Conservation (phyloP, 139 green algal species). For the Chlorella sp. region DNA sequence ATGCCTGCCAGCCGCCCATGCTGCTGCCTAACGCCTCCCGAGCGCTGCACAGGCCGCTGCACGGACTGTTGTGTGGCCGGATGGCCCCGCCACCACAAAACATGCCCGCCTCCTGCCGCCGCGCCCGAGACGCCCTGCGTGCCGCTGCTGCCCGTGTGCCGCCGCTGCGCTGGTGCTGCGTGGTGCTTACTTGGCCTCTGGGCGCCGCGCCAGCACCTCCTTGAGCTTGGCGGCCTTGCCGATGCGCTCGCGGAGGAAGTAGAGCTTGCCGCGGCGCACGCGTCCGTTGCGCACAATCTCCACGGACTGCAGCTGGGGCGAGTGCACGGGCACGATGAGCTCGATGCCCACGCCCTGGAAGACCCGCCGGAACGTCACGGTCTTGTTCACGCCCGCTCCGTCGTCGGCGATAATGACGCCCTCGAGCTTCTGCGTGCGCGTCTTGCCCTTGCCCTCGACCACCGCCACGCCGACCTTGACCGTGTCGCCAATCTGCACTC, state of each 20-base stretch:
- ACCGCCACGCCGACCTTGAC: constrained; percentile 40
- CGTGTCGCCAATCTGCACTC: constrained; percentile 33
- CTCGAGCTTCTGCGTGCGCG: constrained; percentile 39
- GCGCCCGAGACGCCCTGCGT: too few species aligned
- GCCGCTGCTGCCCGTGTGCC: too few species aligned
- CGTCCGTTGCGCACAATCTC: constrained; percentile 37
- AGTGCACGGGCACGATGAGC: constrained; percentile 40
- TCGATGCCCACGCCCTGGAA: constrained; percentile 54
- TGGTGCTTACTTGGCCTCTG: constrained; percentile 1
- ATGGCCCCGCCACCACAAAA: too few species aligned
- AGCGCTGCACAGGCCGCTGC: too few species aligned
- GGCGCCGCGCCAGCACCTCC: constrained; percentile 19
- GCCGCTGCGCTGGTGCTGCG: too few species aligned
- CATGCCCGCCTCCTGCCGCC: too few species aligned
- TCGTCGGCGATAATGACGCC: constrained; percentile 45
- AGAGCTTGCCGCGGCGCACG: constrained; percentile 56
- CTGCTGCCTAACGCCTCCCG: too few species aligned
- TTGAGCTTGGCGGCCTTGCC: constrained; percentile 52
- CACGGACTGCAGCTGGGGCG: constrained; percentile 28
- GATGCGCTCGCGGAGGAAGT: constrained; percentile 49
- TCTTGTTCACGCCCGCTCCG: constrained; percentile 38
- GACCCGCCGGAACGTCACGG: constrained; percentile 22
- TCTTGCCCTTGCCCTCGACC: constrained; percentile 43
- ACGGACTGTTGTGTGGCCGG: too few species aligned
- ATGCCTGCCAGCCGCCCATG: too few species aligned